Evolutionary conservation across 1,284 basidiomycete genomes (phyloP), one percentile per base, ranked within the genome.

Genomic region (Moesziomyces sp.): DNA sequence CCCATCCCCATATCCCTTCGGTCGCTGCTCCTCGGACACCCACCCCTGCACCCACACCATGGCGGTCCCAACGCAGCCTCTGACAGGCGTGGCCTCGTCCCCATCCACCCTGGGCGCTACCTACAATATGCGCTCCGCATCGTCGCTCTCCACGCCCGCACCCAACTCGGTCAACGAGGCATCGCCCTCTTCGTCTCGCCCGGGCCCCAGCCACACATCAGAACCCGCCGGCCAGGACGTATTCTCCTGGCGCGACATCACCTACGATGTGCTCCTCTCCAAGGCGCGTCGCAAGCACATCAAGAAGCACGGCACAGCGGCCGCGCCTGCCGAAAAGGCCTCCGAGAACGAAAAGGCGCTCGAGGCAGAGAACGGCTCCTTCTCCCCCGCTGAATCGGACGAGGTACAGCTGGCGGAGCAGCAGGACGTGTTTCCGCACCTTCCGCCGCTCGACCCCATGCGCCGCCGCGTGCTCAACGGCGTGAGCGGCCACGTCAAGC

Each of bases 231-330:
- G 58, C 3, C 14, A 44, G 19, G n/a, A 48, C 47, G 35, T 34
- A 30, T 67, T 77, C 30, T 71, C 61, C 14, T 78, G 77, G 77
- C 47, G 35, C 11, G 60, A 75, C 52, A 75, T 78, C 50, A 70
- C 66, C 44, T 78, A 77, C 48, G 77, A 78, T 45, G 76, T 78
- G 5, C 61, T 76, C 10, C 61, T 78, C 28, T 66, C 74, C 18
- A 69, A 74, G 42, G 60, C 66, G 1, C 58, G 68, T 46, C 65
- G 74, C 47, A 76, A 78, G 18, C 54, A 69, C 49, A 69, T 69
- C 63, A 63, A 60, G 46, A 46, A 55, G 44, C 23, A 43, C 8
- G 49, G 47, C 11, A 13, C 14, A 19, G 24, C 43, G 16, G 14
- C 55, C 13, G 26, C 44, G 7, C 26, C 26, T 7, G 18, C 35